A percentile compares a stretch with the other conserved stretches of the same genome.
Evolutionary conservation across 176 grass and related monocot genomes (phyloP).

Genomic region (Rhynchospora pubera): DNA sequence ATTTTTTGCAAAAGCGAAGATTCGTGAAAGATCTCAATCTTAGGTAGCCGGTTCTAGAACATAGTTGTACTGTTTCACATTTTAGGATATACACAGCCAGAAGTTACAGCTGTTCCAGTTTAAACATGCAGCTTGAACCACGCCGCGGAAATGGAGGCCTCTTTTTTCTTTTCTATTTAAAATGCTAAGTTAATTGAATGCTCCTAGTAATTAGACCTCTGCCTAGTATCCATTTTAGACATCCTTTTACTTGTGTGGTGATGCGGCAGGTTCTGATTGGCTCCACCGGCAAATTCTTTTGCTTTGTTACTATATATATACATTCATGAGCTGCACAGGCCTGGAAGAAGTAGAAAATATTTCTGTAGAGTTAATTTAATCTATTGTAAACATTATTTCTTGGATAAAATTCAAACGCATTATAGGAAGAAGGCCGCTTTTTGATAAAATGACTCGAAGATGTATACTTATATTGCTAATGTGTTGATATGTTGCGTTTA

Average conservation of each 20-base stretch:
- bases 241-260: not conserved
- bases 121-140: not conserved
- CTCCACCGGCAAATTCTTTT: not conserved
- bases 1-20: conserved; percentile 78
- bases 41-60: conserved; percentile 5
- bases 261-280: not conserved
- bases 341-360: not conserved
- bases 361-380: conserved; percentile 9
- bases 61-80: not conserved
- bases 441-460: not conserved
- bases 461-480: conserved; percentile 12
- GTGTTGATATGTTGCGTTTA: not conserved
- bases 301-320: not conserved
- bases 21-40: conserved; percentile 34
- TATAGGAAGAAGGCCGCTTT: conserved; percentile 1
- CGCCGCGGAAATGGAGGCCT: not conserved
- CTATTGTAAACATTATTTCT: conserved; percentile 25
- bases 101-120: conserved; percentile 6
- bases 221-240: not conserved
- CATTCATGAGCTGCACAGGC: not conserved
- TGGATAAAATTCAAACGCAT: not conserved
- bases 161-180: conserved; percentile 7
- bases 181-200: not conserved
- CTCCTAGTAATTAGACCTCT: not conserved
- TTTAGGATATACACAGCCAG: conserved; percentile 5